A percentile compares a stretch with the other conserved stretches of the same genome.
phyloP scores from a whole-genome alignment of 2,329 filamentous ascomycete species.

The Ceratocystis cacaofunesta region DNA sequence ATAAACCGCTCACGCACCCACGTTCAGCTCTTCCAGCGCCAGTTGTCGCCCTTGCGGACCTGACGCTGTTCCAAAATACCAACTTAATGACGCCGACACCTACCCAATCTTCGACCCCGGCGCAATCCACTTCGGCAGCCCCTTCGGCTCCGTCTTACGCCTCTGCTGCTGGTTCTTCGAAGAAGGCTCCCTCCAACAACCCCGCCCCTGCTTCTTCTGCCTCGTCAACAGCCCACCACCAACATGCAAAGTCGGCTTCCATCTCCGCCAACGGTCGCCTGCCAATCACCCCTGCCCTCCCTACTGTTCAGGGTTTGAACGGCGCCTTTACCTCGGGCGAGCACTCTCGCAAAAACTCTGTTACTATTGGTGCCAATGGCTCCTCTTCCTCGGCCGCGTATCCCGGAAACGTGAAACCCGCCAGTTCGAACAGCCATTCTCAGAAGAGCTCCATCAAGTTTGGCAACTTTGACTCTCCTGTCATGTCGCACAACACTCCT shows the following conservation, averaged over 20 bases:
- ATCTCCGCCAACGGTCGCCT: conserved; percentile 75
- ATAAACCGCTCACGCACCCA: conserved; percentile 8
- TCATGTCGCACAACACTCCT: conserved; percentile 51
- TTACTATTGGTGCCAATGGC: conserved; percentile 79
- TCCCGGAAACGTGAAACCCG: conserved; percentile 64
- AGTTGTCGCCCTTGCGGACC: conserved; percentile 16
- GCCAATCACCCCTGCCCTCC: conserved; percentile 54
- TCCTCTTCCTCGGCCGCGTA: conserved; percentile 54
- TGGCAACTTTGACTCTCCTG: conserved; percentile 58
- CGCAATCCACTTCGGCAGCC: conserved; percentile 39
- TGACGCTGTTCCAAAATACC: conserved; percentile 16
- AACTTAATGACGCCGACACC: conserved; percentile 42
- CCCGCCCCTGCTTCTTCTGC: not conserved
- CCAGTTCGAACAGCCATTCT: conserved; percentile 40
- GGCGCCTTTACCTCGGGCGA: conserved; percentile 36
- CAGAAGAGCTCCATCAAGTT: conserved; percentile 61
- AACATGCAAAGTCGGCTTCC: conserved; percentile 50
- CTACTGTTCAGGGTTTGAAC: conserved; percentile 26
- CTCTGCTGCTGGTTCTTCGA: conserved; percentile 48
- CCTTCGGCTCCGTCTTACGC: conserved; percentile 49
- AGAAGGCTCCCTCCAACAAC: conserved; percentile 43
- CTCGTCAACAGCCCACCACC: conserved; percentile 35
- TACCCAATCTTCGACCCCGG: conserved; percentile 38
- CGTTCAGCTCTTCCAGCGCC: conserved; percentile 16
- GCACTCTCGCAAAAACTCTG: conserved; percentile 74